phyloP scores from a whole-genome alignment of 345 rosid genomes.

The Rhodamnia rubescens region DNA sequence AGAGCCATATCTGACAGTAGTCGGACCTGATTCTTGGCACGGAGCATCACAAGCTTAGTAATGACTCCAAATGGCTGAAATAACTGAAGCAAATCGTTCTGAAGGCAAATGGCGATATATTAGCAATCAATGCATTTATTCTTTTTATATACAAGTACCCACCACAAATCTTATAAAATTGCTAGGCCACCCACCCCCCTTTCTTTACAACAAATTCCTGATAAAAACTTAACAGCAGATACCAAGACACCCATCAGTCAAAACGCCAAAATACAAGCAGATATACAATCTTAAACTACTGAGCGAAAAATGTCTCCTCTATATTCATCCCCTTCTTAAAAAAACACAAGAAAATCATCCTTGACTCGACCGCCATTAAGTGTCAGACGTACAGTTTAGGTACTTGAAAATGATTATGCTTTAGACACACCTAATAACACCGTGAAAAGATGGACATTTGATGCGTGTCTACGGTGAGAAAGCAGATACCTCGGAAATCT shows the following conservation, averaged over 20 bases:
- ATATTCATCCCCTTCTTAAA: neutral
- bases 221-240: neutral
- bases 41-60: constrained; percentile 96
- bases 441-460: neutral
- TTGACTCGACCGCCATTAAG: neutral
- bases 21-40: constrained; percentile 96
- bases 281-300: neutral
- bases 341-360: neutral
- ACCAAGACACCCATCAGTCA: neutral
- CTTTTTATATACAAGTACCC: neutral
- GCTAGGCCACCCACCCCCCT: too few species aligned
- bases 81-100: constrained; percentile 96
- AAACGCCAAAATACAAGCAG: neutral
- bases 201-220: neutral
- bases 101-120: constrained; percentile 4
- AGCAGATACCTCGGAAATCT: constrained; percentile 73
- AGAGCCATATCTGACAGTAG: neutral
- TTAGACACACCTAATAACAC: neutral
- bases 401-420: neutral
- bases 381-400: neutral
- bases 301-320: neutral
- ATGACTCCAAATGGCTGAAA: constrained; percentile 97
- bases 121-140: neutral
- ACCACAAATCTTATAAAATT: neutral
- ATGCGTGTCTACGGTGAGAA: neutral